phyloP scores from a whole-genome alignment of 78 protist species.

The Dictyostelium capitatum region DNA sequence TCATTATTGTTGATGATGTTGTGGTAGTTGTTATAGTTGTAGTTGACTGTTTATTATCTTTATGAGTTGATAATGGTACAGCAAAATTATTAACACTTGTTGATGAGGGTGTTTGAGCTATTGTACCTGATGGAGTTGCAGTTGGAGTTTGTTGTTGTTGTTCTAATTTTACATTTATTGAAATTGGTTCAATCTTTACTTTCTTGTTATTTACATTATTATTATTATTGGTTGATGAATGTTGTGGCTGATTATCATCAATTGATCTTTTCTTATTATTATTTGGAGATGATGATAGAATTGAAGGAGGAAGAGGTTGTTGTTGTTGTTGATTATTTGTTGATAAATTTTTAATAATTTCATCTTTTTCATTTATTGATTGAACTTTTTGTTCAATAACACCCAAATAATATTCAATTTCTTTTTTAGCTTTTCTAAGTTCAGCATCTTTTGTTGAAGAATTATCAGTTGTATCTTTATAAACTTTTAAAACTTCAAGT shows the following conservation, averaged over 20 bases:
- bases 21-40: no score
- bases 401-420: constrained; percentile 7
- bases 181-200: no score
- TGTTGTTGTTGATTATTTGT: neutral
- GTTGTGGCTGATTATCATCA: neutral
- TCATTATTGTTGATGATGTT: neutral
- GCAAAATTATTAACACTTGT: neutral
- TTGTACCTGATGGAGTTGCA: no score
- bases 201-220: neutral
- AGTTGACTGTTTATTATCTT: no score
- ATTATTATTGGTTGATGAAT: neutral
- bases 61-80: neutral
- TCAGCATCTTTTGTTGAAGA: constrained; percentile 36
- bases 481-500: constrained; percentile 10
- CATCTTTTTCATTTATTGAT: constrained; percentile 3
- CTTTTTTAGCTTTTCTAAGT: constrained; percentile 38
- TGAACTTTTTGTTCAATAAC: neutral
- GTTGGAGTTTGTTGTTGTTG: no score
- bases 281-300: neutral
- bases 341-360: neutral
- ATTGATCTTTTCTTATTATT: neutral
- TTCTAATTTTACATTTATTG: no score
- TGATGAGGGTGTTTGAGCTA: no score
- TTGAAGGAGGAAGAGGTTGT: neutral
- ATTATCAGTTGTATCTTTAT: constrained; percentile 11